A percentile compares a stretch with the other conserved stretches of the same genome.
Conservation (phyloP, 768 basidiomycete species). For the Harrya chromipes region DNA sequence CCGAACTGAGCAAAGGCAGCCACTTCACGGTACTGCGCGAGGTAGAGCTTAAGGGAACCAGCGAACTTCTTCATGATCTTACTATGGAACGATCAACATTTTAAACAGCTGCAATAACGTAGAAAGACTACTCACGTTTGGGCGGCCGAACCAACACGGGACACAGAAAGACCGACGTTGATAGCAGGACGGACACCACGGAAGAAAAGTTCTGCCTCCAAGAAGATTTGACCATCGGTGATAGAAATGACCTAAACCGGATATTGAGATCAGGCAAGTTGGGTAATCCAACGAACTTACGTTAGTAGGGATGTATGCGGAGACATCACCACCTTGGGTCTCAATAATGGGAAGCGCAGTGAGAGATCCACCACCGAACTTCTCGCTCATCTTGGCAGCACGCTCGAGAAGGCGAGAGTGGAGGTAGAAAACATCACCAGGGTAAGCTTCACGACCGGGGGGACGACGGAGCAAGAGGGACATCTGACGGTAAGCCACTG, state of each 20-base stretch:
- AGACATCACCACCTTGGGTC: conserved; percentile 99
- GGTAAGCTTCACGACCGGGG: conserved; percentile 99
- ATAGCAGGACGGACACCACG: conserved; percentile 99
- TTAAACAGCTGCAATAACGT: not conserved
- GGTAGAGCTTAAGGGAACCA: conserved; percentile 99
- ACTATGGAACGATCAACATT: conserved; percentile 35
- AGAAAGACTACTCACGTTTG: conserved; percentile 74
- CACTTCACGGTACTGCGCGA: conserved; percentile 99
- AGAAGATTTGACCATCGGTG: conserved; percentile 99
- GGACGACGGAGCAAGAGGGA: conserved; percentile 99
- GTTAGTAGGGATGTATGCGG: conserved; percentile 96
- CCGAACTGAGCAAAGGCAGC: conserved; percentile 99
- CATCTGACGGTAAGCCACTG: conserved; percentile 99
- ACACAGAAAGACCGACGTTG: conserved; percentile 99
- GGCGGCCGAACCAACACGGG: conserved; percentile 99
- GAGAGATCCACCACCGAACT: conserved; percentile 97
- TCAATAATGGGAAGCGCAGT: conserved; percentile 99
- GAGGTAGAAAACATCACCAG: conserved; percentile 99
- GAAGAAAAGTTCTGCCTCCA: conserved; percentile 99
- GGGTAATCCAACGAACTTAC: conserved; percentile 37
- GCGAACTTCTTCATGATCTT: conserved; percentile 99
- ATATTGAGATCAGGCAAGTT: conserved; percentile 1
- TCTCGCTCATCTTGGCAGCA: conserved; percentile 99
- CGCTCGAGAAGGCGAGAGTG: conserved; percentile 99
- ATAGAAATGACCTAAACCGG: conserved; percentile 89